Percentiles rank a stretch among this genome's conserved stretches.
Conservation (phyloP, 257 asterid genomes). For the Nicotiana undulata region DNA sequence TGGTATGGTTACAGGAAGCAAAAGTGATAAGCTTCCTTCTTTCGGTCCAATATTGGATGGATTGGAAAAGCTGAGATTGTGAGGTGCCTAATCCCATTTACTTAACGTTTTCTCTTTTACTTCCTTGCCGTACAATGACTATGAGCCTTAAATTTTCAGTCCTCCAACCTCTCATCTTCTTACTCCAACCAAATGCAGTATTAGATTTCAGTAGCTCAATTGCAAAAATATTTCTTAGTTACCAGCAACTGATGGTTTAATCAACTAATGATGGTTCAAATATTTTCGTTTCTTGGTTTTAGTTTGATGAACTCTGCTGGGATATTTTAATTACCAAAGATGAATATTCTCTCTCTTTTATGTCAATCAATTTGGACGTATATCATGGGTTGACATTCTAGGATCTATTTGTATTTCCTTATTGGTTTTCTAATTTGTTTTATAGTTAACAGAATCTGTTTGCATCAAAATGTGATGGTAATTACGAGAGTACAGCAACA, state of each 20-base stretch:
- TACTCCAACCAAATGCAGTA: neutral
- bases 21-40: neutral
- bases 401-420: neutral
- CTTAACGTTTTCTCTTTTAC: neutral
- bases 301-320: neutral
- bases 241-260: neutral
- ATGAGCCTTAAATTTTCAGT: neutral
- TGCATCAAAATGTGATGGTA: neutral
- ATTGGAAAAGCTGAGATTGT: neutral
- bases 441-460: neutral
- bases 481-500: neutral
- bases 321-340: neutral
- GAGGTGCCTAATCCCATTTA: no score
- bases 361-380: neutral
- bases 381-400: neutral
- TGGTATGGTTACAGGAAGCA: neutral
- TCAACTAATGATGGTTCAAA: neutral
- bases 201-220: neutral
- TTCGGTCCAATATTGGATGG: neutral
- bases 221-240: neutral
- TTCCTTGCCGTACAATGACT: neutral
- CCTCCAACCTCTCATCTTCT: neutral
- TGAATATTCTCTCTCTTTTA: neutral
- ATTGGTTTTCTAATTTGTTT: slow-evolving; percentile 1
- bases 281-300: neutral